A percentile compares a stretch with the other conserved stretches of the same genome.
phyloP scores from a whole-genome alignment of 768 basidiomycete species.

The Tulasnella sp. region DNA sequence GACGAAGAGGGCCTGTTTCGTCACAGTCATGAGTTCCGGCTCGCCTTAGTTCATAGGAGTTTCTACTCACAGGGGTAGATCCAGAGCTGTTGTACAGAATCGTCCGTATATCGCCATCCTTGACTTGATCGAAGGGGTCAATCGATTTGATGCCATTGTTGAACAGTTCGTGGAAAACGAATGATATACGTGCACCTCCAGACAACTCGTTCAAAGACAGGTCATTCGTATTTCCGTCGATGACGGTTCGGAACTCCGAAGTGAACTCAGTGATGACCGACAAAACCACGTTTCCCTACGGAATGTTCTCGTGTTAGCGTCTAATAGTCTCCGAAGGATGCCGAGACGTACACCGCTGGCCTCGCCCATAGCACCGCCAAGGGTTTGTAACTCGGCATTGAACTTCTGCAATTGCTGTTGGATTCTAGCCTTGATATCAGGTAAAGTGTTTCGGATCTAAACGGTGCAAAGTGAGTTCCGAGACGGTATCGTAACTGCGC shows the following conservation, averaged over 20 bases:
- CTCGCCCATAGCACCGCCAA: slow-evolving; percentile 84
- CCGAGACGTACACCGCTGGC: slow-evolving; percentile 40
- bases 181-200: slow-evolving; percentile 97
- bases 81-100: slow-evolving; percentile 91
- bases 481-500: too few relatives aligned
- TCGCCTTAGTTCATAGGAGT: background rate
- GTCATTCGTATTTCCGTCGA: slow-evolving; percentile 97
- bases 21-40: background rate
- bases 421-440: slow-evolving; percentile 96
- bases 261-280: slow-evolving; percentile 99
- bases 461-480: background rate
- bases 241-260: slow-evolving; percentile 88
- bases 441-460: slow-evolving; percentile 81
- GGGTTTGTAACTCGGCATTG: slow-evolving; percentile 65
- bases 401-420: slow-evolving; percentile 82
- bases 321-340: background rate
- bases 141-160: slow-evolving; percentile 92
- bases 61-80: slow-evolving; percentile 1
- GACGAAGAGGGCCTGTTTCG: slow-evolving; percentile 62
- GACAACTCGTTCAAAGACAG: slow-evolving; percentile 89
- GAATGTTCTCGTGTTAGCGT: background rate
- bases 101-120: slow-evolving; percentile 94
- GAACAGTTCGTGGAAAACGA: slow-evolving; percentile 97
- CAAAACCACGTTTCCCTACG: slow-evolving; percentile 74
- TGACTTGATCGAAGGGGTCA: slow-evolving; percentile 98